phyloP scores from a whole-genome alignment of 257 asterid genomes.

The Scutellaria galericulata region DNA sequence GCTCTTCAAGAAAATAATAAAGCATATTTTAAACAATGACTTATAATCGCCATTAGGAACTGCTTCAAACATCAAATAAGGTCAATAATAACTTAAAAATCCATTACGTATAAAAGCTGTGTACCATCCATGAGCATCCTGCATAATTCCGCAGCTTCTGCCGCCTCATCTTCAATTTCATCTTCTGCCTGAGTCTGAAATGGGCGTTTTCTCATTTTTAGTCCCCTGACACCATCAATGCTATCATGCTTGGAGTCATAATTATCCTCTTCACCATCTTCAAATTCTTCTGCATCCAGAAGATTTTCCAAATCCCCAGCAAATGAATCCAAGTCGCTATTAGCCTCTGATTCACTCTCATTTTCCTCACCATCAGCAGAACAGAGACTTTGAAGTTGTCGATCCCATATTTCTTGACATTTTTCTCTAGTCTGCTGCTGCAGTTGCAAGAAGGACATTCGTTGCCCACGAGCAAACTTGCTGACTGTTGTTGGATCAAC shows the following conservation, averaged over 20 bases:
- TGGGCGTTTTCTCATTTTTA: conserved; percentile 87
- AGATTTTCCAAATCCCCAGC: conserved; percentile 99
- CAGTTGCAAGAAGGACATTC: conserved; percentile 98
- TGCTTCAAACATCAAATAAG: background rate
- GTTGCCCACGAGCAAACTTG: conserved; percentile 98
- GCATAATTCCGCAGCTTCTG: conserved; percentile 96
- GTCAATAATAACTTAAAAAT: conserved; percentile 22
- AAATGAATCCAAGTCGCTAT: conserved; percentile 97
- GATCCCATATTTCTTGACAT: conserved; percentile 99
- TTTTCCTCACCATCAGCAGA: conserved; percentile 87
- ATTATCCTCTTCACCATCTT: conserved; percentile 80
- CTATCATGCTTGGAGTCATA: conserved; percentile 67
- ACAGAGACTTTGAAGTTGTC: conserved; percentile 86
- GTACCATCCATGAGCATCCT: conserved; percentile 98
- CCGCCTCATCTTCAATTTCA: conserved; percentile 95
- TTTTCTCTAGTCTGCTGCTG: conserved; percentile 99
- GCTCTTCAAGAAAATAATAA: conserved; percentile 16
- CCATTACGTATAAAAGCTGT: conserved; percentile 8
- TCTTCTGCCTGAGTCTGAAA: conserved; percentile 88
- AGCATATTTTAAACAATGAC: background rate
- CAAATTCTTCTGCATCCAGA: conserved; percentile 92
- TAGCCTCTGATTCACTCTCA: conserved; percentile 94
- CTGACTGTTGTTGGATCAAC: conserved; percentile 95
- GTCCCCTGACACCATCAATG: conserved; percentile 82
- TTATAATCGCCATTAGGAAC: background rate